Percentiles rank a stretch among this genome's conserved stretches.
Evolutionary conservation across 129 eudicot genomes (phyloP).

Genomic region (Pseudognaphalium luteoalbum): DNA sequence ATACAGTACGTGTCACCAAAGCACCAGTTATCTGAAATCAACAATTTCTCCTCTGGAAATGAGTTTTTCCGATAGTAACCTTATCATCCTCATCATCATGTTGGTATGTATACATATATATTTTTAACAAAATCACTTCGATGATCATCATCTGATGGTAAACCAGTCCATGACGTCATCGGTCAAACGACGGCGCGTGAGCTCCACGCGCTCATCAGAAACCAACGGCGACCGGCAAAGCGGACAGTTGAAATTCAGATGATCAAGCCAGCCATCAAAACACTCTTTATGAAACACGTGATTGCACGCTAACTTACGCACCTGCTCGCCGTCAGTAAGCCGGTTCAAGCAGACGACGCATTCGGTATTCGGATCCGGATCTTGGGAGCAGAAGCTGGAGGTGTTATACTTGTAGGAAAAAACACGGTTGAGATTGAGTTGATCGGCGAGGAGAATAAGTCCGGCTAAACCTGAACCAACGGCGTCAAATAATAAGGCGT

Average conservation of each 20-base stretch:
- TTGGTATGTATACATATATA: no score
- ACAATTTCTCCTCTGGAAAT: conserved; percentile 9
- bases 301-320: conserved; percentile 64
- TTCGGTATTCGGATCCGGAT: conserved; percentile 16
- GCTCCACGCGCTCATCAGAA: conserved; percentile 48
- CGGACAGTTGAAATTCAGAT: conserved; percentile 69
- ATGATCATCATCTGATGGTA: conserved; percentile 29
- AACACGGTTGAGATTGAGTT: conserved; percentile 55
- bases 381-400: neutral
- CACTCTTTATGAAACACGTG: conserved; percentile 87
- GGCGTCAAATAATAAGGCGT: conserved; percentile 34
- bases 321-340: conserved; percentile 56
- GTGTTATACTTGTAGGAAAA: conserved; percentile 32
- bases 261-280: conserved; percentile 80
- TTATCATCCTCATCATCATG: no score
- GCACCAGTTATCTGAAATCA: conserved; percentile 1
- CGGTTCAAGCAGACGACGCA: conserved; percentile 77
- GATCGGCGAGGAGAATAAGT: conserved; percentile 54
- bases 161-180: conserved; percentile 56
- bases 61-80: neutral
- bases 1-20: conserved; percentile 5
- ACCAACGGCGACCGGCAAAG: conserved; percentile 59
- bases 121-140: no score
- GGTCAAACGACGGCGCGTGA: conserved; percentile 47
- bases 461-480: conserved; percentile 72